Base-by-base conservation (phyloP, 2,329 filamentous ascomycete genomes). In the Aspergillus amoenus region DNA sequence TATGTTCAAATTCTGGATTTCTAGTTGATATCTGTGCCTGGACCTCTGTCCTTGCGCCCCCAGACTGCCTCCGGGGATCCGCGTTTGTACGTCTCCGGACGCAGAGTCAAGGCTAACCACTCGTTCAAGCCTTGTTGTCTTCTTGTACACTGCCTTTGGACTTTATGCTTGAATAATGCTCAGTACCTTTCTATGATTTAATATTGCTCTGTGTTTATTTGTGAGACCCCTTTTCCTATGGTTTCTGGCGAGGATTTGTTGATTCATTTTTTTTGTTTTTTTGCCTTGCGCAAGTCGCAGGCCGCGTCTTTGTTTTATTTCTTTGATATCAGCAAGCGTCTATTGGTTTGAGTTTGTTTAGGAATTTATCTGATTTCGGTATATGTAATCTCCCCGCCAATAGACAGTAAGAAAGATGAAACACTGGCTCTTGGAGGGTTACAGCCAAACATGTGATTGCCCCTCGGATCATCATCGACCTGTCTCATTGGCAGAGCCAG, bases 1-100 rank as follows among this genome's bases (percentile, higher is more conserved):
- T 63, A 57, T 70, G 68, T 68, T 58, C 65, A 69, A 72, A 65
- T 70, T 68, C 63, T 56, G 66, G 66, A 64, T 62, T 63, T 62
- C 61, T 64, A 63, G 66, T 65, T 64, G 50, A 55, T 59, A 51
- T 62, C 61, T 67, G 60, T 54, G 59, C 61, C 59, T 53, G 61
- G 48, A 22, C 24, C 22, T 21, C 40, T 55, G 32, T 41, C 18
- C 39, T 52, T 42, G 30, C 37, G 17, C 34, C 13, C 40, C 43
- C 24, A 21, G 12, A 15, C 39, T 22, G 24, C 30, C 18, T 34
- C 32, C 11, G 30, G 18, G 13, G 44, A 41, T 55, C 43, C 43
- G 52, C 9, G 9, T 42, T 52, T 48, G 57, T 50, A 32, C 39
- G 45, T n/a, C 39, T 15, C 34, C 34, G 34, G 34, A 37, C 34